These are phyloP conservation scores for Syzygium oleosum DNA, from an alignment of 345 rosid species.

Conservation along the genomic window DNA sequence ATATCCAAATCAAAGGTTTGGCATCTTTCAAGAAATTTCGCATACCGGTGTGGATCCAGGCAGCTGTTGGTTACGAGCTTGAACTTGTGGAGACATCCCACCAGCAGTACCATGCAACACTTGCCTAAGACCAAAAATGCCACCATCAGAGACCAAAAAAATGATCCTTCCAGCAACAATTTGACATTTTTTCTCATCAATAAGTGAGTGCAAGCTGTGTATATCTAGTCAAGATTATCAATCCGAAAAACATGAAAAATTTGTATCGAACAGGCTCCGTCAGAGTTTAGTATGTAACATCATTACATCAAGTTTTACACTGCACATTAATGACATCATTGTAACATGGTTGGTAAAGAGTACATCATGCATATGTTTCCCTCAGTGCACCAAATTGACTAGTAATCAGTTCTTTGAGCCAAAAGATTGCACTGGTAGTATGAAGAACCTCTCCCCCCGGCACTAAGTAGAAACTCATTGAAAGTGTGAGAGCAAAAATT, in stretches of 20 bases:
- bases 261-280: background rate
- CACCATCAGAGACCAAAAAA: background rate
- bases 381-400: background rate
- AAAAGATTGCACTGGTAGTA: background rate
- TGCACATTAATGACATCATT: background rate
- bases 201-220: background rate
- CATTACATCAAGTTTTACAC: background rate
- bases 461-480: background rate
- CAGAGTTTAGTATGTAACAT: background rate
- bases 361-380: background rate
- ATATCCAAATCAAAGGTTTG: background rate
- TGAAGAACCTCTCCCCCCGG: background rate
- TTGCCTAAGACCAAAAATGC: constrained; percentile 50
- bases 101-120: constrained; percentile 80
- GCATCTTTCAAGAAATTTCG: background rate
- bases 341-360: background rate
- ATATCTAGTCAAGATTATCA: background rate
- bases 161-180: background rate
- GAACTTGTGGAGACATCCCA: constrained; percentile 89
- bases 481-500: background rate
- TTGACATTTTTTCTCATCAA: background rate
- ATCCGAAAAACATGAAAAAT: background rate
- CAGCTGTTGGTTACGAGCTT: constrained; percentile 75
- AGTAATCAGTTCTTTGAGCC: background rate
- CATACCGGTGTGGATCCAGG: constrained; percentile 71